These are phyloP conservation scores for Mycocentrospora acerina DNA, from an alignment of 2,329 filamentous ascomycete genomes.

Conservation along the genomic window DNA sequence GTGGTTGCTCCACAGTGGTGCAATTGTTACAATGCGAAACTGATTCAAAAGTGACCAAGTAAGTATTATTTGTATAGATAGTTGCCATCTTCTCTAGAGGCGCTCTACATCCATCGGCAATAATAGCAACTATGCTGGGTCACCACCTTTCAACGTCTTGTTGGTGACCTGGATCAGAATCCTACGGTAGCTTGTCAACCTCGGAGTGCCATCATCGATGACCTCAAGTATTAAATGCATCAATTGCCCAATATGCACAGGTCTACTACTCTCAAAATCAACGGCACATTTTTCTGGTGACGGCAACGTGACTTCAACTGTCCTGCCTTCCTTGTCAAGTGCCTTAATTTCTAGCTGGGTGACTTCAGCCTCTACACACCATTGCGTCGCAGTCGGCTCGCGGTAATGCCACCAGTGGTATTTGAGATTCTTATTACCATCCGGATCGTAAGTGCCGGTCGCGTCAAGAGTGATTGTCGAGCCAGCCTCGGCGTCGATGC, in stretches of 20 bases:
- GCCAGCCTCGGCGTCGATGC: constrained; percentile 46
- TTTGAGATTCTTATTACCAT: constrained; percentile 42
- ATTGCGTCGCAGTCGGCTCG: constrained; percentile 48
- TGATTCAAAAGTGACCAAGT: too few relatives aligned
- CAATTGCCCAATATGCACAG: constrained; percentile 45
- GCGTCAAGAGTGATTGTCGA: constrained; percentile 49
- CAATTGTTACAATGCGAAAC: too few relatives aligned
- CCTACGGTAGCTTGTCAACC: constrained; percentile 52
- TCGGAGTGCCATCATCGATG: constrained; percentile 46
- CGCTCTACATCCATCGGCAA: neutral
- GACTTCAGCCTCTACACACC: constrained; percentile 45
- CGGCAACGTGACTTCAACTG: constrained; percentile 45
- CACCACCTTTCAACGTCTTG: constrained; percentile 30
- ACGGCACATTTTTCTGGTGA: constrained; percentile 46
- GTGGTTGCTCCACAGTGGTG: too few relatives aligned
- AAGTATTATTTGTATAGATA: neutral
- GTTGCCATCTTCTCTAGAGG: neutral
- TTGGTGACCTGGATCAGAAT: constrained; percentile 43
- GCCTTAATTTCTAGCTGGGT: constrained; percentile 41
- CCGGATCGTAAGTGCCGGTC: constrained; percentile 50
- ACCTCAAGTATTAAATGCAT: constrained; percentile 56
- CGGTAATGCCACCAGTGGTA: constrained; percentile 57
- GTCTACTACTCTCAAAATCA: constrained; percentile 37
- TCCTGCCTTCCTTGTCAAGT: constrained; percentile 28
- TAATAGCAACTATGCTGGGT: neutral